Evolutionary conservation across 108 stramenopile genomes (phyloP), one percentile per base, ranked within the genome.

Genomic region (Hondaea fermentalgiana): DNA sequence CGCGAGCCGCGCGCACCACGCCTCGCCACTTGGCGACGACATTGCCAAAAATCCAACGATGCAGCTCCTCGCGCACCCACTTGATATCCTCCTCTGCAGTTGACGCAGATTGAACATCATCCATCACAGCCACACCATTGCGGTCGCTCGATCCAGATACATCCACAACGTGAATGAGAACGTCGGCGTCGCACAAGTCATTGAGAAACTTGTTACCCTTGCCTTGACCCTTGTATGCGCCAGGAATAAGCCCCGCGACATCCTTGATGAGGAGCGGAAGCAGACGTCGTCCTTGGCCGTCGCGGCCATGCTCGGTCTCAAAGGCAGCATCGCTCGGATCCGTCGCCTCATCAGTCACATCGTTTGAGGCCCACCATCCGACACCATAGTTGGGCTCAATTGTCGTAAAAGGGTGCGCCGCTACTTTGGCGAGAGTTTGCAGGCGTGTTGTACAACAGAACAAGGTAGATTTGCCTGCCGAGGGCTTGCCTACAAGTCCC

Each of bases 391-490:
- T 97, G 53, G 97, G 96, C 90, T 97, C 96, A 58, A 97, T 97
- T n/a, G 96, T 97, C 60, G 97, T 97, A 71, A 97, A 97, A 21
- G 97, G 96, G 91, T 95, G 94, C 4, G 96, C 95, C 44, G 96
- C 97, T 95, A 96, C 96, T n/a, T 88, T 91, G 25, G 90, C 92
- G 5, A 95, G 94, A 57, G 96, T 95, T 23, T 83, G 76, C 45
- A 83, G 51, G 8, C 76, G 76, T 10, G 87, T 87, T 23, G 58
- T 43, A 12, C 57, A 53, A 91, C 96, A 96, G 93, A 97, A 97
- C 60, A 97, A 96, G 0, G 97, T 97, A 16, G 93, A 94, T 88
- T 97, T 97, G 42, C 93, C 93, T 25, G 83, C 91, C 5, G 87
- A 87, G 12, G 89, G 89, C 64, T 90, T 90, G 51, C 89, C 89